Percentiles rank a stretch among this genome's conserved stretches.
Evolutionary conservation across 1,284 basidiomycete species (phyloP).

Genomic region (Trametes pubescens): DNA sequence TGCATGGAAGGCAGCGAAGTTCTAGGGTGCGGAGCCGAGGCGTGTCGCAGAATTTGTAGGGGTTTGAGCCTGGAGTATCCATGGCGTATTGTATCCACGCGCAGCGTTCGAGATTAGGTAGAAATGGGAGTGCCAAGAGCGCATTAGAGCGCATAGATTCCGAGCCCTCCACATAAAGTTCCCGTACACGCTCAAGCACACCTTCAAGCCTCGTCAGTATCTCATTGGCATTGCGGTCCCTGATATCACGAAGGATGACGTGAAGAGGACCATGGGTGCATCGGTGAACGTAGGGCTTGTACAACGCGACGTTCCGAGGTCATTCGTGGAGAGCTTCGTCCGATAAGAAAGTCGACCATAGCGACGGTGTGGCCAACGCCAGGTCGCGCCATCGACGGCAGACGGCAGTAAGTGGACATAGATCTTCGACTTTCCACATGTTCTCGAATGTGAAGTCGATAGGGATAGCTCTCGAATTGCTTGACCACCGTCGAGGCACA

Average conservation of each 20-base stretch:
- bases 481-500: not conserved
- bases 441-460: not conserved
- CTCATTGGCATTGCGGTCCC: no score
- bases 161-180: not conserved
- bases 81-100: not conserved
- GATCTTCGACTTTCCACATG: not conserved
- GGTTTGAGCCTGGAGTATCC: not conserved
- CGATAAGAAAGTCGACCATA: not conserved
- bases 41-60: not conserved
- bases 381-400: not conserved
- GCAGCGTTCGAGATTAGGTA: not conserved
- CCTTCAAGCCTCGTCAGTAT: not conserved
- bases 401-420: not conserved
- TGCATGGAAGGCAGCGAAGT: not conserved
- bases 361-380: not conserved
- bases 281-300: not conserved
- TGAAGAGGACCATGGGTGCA: not conserved
- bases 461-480: not conserved
- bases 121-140: not conserved
- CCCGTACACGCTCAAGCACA: not conserved
- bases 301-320: no score
- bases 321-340: not conserved
- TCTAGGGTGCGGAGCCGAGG: not conserved
- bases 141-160: not conserved
- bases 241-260: not conserved